Conservation (phyloP, 2,329 filamentous ascomycete species). For the Pezicula rhizophila region DNA sequence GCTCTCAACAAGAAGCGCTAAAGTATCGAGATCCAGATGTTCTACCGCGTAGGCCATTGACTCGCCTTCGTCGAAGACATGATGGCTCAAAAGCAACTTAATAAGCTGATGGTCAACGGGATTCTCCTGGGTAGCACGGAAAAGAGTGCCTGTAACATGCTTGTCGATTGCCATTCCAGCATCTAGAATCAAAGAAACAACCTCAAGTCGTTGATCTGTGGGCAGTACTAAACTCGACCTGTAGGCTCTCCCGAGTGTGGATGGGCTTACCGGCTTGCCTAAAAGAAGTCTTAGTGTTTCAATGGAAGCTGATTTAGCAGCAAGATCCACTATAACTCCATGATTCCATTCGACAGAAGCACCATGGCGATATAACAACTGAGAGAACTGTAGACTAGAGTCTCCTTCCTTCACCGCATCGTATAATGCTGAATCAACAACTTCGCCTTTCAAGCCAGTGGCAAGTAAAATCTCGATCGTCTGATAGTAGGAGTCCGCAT, state of each 20-base stretch:
- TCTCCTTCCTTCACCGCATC: conserved; percentile 10
- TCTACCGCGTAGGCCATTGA: conserved; percentile 30
- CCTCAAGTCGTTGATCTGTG: conserved; percentile 4
- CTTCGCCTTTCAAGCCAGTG: conserved; percentile 12
- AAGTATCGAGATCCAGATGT: conserved; percentile 6
- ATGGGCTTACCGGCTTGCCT: conserved; percentile 1
- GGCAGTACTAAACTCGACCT: conserved; percentile 3
- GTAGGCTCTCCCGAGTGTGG: conserved; percentile 7
- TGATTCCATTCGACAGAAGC: conserved; percentile 12
- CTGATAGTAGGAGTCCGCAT: conserved; percentile 2
- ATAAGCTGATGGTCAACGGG: conserved; percentile 29
- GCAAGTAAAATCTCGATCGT: conserved; percentile 12
- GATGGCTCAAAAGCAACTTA: conserved; percentile 40
- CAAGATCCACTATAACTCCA: conserved; percentile 13
- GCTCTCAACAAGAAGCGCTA: conserved; percentile 6
- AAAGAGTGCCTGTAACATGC: conserved; percentile 7
- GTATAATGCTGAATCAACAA: conserved; percentile 14
- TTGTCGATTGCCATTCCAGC: conserved; percentile 13
- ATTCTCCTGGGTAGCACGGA: conserved; percentile 4
- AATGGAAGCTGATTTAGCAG: conserved; percentile 5
- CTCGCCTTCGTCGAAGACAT: conserved; percentile 46
- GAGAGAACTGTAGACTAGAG: conserved; percentile 5
- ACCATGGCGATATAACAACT: conserved; percentile 6
- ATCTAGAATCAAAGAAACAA: conserved; percentile 8
- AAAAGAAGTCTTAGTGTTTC: conserved; percentile 8